Evolutionary conservation across 1,139 yeast species (phyloP).

Genomic region (Lodderomyces theae): DNA sequence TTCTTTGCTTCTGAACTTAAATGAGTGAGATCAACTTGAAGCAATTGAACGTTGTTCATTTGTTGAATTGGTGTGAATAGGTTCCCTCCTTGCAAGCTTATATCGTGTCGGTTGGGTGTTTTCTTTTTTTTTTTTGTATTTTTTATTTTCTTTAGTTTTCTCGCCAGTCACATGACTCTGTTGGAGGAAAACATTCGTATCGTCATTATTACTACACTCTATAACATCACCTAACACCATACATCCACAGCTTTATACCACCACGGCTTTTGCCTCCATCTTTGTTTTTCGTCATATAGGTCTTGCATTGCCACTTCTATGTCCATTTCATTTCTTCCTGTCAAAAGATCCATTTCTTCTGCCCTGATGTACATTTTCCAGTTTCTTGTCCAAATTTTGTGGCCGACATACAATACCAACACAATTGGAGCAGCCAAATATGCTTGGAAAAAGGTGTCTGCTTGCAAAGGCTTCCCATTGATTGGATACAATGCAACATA

Average conservation of each 20-base stretch:
- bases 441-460: constrained; percentile 28
- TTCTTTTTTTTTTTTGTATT: background rate
- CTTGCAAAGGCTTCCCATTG: constrained; percentile 22
- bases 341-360: constrained; percentile 41
- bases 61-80: background rate
- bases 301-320: constrained; percentile 25
- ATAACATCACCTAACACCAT: constrained; percentile 19
- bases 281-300: constrained; percentile 16
- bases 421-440: constrained; percentile 32
- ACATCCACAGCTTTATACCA: constrained; percentile 19
- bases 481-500: constrained; percentile 32
- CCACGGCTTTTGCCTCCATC: constrained; percentile 16
- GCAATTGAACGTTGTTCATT: constrained; percentile 44
- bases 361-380: constrained; percentile 35
- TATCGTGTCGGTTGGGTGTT: background rate
- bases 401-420: constrained; percentile 24
- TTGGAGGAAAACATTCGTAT: background rate
- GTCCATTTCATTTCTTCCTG: constrained; percentile 32
- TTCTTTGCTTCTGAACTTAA: constrained; percentile 71
- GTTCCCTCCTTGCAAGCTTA: no score
- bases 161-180: background rate
- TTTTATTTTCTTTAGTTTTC: background rate
- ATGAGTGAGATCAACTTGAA: constrained; percentile 54
- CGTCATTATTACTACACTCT: background rate
- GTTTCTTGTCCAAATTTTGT: constrained; percentile 29